Conservation (phyloP, 2,329 filamentous ascomycete species). For the Talaromyces amestolkiae region DNA sequence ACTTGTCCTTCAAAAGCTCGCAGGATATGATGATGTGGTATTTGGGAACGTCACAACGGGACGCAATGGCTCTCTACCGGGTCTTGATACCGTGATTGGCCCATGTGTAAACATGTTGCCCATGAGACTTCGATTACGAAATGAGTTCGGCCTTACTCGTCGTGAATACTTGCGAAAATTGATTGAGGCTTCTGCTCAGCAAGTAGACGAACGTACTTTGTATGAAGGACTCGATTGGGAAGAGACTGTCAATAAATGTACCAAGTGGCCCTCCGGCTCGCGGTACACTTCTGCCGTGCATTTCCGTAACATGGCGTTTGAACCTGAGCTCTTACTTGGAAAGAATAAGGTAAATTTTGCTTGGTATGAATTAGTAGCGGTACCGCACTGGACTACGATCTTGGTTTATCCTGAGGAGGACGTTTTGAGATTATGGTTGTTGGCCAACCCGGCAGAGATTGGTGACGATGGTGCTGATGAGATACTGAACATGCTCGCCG, state of each 20-base stretch:
- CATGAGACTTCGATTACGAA: not conserved
- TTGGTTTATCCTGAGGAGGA: not conserved
- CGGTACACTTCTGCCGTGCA: slow-evolving; percentile 1
- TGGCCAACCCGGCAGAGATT: not conserved
- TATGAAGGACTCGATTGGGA: slow-evolving; percentile 6
- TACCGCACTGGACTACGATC: not conserved
- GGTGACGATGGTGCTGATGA: not conserved
- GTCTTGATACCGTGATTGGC: slow-evolving; percentile 56
- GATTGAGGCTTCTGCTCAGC: not conserved
- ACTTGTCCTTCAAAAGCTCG: slow-evolving; percentile 55
- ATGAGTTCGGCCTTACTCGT: not conserved
- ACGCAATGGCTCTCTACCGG: slow-evolving; percentile 55
- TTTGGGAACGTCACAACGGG: slow-evolving; percentile 65
- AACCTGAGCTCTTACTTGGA: not conserved
- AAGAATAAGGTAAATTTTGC: not conserved
- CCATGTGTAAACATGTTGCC: slow-evolving; percentile 35
- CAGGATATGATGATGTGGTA: slow-evolving; percentile 52
- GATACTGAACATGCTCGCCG: not conserved
- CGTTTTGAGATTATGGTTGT: not conserved
- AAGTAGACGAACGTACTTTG: not conserved
- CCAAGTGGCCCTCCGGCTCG: not conserved
- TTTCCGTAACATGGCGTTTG: slow-evolving; percentile 12
- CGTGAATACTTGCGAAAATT: not conserved
- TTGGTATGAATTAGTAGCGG: not conserved
- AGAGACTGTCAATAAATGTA: not conserved